These are phyloP conservation scores for Begonia peltatifolia DNA, from an alignment of 306 rosid species.

Conservation along the genomic window DNA sequence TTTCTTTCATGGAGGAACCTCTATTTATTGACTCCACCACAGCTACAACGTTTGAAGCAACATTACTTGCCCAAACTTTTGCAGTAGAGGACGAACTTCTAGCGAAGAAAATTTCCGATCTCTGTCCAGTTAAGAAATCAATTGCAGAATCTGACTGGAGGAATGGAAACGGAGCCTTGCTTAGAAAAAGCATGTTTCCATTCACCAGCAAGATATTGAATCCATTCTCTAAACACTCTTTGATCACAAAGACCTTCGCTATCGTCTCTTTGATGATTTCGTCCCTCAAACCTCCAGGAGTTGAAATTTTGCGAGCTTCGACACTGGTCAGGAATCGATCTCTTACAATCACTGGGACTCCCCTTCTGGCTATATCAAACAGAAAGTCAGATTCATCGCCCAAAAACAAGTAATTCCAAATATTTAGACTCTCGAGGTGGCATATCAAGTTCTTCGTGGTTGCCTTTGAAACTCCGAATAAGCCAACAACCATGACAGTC, in stretches of 20 bases:
- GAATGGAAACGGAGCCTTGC: conserved; percentile 21
- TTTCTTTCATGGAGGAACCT: conserved; percentile 16
- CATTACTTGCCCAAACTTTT: conserved; percentile 30
- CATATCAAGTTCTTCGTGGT: conserved; percentile 53
- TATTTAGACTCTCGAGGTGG: conserved; percentile 67
- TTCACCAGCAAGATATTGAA: conserved; percentile 44
- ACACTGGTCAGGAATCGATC: conserved; percentile 39
- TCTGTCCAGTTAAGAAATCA: conserved; percentile 35
- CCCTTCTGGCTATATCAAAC: conserved; percentile 72
- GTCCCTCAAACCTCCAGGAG: conserved; percentile 20
- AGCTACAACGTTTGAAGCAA: conserved; percentile 22
- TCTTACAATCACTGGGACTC: conserved; percentile 47
- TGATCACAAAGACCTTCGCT: conserved; percentile 35
- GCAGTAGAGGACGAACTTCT: conserved; percentile 34
- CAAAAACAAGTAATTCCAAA: conserved; percentile 46
- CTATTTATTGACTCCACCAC: conserved; percentile 26
- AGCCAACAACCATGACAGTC: conserved; percentile 35
- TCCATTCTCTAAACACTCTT: conserved; percentile 39
- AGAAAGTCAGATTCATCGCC: conserved; percentile 48
- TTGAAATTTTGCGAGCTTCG: conserved; percentile 21
- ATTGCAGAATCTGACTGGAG: conserved; percentile 15
- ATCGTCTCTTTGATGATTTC: conserved; percentile 32
- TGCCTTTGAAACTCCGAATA: conserved; percentile 39
- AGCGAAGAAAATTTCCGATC: conserved; percentile 35
- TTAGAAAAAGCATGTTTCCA: conserved; percentile 46